These are phyloP conservation scores for Penicillium sp. DNA, from an alignment of 2,329 filamentous ascomycete species.

Conservation along the genomic window DNA sequence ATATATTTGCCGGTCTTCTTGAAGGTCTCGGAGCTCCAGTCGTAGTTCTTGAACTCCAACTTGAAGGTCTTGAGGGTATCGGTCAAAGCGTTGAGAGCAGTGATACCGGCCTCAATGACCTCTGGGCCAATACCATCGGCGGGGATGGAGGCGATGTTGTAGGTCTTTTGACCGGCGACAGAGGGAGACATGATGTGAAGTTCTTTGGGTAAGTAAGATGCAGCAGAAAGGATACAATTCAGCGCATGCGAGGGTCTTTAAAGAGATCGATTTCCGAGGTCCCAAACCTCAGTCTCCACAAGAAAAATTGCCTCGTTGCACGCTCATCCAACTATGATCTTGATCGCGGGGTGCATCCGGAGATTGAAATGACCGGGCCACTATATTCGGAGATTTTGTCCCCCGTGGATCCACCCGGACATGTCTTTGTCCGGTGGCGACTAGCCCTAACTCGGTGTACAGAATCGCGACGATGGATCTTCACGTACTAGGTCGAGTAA, in stretches of 20 bases:
- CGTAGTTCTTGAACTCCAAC: constrained; percentile 63
- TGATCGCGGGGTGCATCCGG: constrained; percentile 9
- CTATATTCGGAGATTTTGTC: neutral
- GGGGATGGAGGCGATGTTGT: constrained; percentile 64
- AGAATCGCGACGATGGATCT: neutral
- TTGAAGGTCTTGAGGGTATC: constrained; percentile 56
- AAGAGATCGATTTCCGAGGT: neutral
- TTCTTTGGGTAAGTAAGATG: neutral
- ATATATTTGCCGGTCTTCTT: constrained; percentile 67
- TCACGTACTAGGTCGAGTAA: neutral
- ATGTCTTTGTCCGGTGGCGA: constrained; percentile 17
- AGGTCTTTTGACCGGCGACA: constrained; percentile 24
- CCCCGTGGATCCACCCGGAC: constrained; percentile 6
- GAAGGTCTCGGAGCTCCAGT: constrained; percentile 69
- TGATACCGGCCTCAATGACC: constrained; percentile 64
- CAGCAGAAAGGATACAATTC: neutral
- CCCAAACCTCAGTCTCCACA: neutral
- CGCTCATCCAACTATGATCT: neutral
- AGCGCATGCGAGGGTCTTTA: neutral
- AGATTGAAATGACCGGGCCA: constrained; percentile 8
- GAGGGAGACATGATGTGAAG: constrained; percentile 17
- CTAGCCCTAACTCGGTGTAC: neutral
- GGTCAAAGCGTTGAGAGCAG: constrained; percentile 54
- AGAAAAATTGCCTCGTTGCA: constrained; percentile 4
- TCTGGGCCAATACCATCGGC: constrained; percentile 71